Percentiles rank a stretch among this genome's conserved stretches.
Evolutionary conservation across 495 filamentous ascomycete species (phyloP).

Genomic region (Penicillium canariense): DNA sequence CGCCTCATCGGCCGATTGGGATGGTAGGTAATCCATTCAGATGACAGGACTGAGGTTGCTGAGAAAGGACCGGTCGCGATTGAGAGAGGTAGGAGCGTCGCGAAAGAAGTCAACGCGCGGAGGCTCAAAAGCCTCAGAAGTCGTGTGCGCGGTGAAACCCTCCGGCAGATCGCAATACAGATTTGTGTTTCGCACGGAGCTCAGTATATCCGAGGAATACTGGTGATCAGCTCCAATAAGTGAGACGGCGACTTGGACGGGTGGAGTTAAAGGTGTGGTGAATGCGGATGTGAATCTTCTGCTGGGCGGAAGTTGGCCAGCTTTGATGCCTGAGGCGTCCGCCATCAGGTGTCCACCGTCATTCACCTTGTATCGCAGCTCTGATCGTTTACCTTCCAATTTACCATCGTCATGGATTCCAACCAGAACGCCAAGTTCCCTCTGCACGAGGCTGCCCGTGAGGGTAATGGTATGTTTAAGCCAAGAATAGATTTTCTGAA

Average conservation of each 20-base stretch:
- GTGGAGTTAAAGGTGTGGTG: slow-evolving; percentile 1
- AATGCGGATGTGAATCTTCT: slow-evolving; percentile 12
- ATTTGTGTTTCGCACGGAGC: not conserved
- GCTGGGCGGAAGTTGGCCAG: slow-evolving; percentile 2
- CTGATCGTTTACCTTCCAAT: slow-evolving; percentile 19
- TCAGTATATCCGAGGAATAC: not conserved
- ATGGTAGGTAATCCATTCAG: slow-evolving; percentile 35
- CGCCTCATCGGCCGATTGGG: slow-evolving; percentile 40
- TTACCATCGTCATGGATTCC: slow-evolving; percentile 37
- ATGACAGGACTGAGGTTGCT: slow-evolving; percentile 4
- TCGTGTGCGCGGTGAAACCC: slow-evolving; percentile 20
- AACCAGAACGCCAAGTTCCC: slow-evolving; percentile 62
- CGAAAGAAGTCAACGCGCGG: slow-evolving; percentile 4
- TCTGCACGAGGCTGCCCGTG: slow-evolving; percentile 84
- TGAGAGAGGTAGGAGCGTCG: not conserved
- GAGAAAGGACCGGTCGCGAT: slow-evolving; percentile 5
- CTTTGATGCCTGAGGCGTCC: slow-evolving; percentile 15
- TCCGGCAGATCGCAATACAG: slow-evolving; percentile 1
- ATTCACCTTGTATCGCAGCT: too few relatives aligned
- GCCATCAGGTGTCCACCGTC: slow-evolving; percentile 11
- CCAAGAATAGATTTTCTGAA: not conserved
- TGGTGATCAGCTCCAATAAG: not conserved
- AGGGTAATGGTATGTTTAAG: slow-evolving; percentile 70
- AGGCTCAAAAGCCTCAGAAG: slow-evolving; percentile 4
- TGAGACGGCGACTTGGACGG: not conserved